These are phyloP conservation scores for Fusarium transvaalense DNA, from an alignment of 2,329 filamentous ascomycete genomes.

Conservation along the genomic window DNA sequence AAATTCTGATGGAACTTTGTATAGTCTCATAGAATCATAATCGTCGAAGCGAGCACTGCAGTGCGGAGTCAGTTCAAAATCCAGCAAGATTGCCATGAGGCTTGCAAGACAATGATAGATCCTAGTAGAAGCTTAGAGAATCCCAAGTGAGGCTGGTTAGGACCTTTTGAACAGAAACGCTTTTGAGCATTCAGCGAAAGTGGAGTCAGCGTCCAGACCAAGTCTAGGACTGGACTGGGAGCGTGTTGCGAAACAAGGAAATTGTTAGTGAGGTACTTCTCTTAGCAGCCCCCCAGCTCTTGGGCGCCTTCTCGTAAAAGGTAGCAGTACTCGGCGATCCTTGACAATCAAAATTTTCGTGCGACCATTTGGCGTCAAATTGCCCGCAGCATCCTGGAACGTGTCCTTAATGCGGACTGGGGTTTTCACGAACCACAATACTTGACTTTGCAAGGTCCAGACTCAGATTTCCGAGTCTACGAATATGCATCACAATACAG, in stretches of 20 bases:
- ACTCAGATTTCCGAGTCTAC: neutral
- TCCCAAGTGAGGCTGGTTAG: slow-evolving; percentile 38
- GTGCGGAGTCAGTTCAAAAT: slow-evolving; percentile 28
- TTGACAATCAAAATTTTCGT: slow-evolving; percentile 51
- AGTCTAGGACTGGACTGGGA: slow-evolving; percentile 5
- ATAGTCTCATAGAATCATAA: slow-evolving; percentile 11
- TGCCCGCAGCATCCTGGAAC: slow-evolving; percentile 34
- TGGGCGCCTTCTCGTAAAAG: slow-evolving; percentile 46
- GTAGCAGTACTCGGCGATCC: slow-evolving; percentile 50
- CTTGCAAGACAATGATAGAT: slow-evolving; percentile 33
- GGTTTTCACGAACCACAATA: slow-evolving; percentile 6
- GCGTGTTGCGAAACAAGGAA: slow-evolving; percentile 37
- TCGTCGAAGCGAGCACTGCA: slow-evolving; percentile 18
- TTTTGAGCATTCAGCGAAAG: slow-evolving; percentile 17
- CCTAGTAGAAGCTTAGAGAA: slow-evolving; percentile 40
- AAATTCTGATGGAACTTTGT: slow-evolving; percentile 14
- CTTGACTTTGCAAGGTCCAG: neutral
- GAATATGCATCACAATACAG: neutral
- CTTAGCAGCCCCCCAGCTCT: slow-evolving; percentile 34
- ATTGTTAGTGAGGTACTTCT: slow-evolving; percentile 58
- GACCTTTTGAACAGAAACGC: slow-evolving; percentile 23
- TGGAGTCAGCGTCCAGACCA: slow-evolving; percentile 26
- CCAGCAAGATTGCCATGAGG: slow-evolving; percentile 20
- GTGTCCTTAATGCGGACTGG: slow-evolving; percentile 36
- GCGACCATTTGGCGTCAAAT: slow-evolving; percentile 44